Conservation (phyloP, 805 yeast genomes). For the Brettanomyces bruxellensis region DNA sequence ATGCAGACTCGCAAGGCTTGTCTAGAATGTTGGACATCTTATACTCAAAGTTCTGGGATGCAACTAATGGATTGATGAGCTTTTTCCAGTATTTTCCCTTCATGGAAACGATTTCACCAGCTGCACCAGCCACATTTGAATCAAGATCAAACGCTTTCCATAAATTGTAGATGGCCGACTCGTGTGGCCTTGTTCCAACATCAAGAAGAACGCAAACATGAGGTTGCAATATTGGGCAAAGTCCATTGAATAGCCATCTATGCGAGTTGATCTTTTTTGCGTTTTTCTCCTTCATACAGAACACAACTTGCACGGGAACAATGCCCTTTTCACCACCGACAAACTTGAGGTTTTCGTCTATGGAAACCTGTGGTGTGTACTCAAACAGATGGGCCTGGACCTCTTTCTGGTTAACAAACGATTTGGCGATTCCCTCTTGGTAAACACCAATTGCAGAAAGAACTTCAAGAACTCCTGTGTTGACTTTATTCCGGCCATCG, state of each 20-base stretch:
- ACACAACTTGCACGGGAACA: conserved; percentile 89
- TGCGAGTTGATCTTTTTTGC: conserved; percentile 94
- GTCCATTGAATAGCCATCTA: conserved; percentile 94
- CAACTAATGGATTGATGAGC: conserved; percentile 82
- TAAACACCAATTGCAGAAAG: conserved; percentile 93
- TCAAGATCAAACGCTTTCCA: conserved; percentile 98
- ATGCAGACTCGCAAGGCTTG: conserved; percentile 85
- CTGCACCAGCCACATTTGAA: conserved; percentile 97
- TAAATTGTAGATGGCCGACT: conserved; percentile 77
- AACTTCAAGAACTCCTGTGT: conserved; percentile 76
- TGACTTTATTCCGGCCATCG: conserved; percentile 89
- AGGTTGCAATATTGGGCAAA: conserved; percentile 88
- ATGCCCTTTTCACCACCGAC: conserved; percentile 84
- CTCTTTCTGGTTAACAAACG: conserved; percentile 81
- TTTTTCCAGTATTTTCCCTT: conserved; percentile 83
- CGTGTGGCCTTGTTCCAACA: conserved; percentile 96
- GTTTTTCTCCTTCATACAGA: conserved; percentile 87
- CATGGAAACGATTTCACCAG: conserved; percentile 95
- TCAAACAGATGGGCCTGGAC: conserved; percentile 94
- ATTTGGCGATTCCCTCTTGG: conserved; percentile 96
- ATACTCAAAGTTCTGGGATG: conserved; percentile 93
- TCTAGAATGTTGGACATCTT: conserved; percentile 95
- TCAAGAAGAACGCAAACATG: conserved; percentile 83
- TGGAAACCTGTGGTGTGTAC: conserved; percentile 89
- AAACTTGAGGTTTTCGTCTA: conserved; percentile 82